Evolutionary conservation across 2,329 filamentous ascomycete genomes (phyloP), one percentile per base, ranked within the genome.

Genomic region (Claviceps capensis): DNA sequence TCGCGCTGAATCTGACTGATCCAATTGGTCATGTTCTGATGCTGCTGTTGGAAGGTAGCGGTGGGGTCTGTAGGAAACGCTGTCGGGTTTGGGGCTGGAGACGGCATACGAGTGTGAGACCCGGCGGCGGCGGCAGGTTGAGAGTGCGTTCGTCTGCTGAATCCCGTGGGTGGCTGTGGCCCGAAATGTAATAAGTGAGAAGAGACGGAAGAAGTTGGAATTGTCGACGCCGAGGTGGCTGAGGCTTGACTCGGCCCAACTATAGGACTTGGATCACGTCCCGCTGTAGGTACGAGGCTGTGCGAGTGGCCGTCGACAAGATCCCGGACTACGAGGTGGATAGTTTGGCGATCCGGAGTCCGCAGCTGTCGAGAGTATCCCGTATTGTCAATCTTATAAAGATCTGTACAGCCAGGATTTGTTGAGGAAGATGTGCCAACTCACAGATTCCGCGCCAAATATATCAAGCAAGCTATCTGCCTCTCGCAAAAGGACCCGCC

Each of bases 391-490:
- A 56, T 45, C n/a, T 16, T 6, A 22, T 4, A 16, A 34, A 14
- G 43, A 19, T 5, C 19, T 19, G n/a, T 38, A 6, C 23, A 23
- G 48, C 43, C 52, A 23, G 51, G 41, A 50, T 40, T 47, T 48
- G 13, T 23, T 13, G 37, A 30, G 13, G 19, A 37, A 46, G 52
- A 8, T 37, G 37, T 4, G 19, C 22, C 41, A 38, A 60, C 73
- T 57, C 68, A 81, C 77, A 50, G 69, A 65, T 54, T 79, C 74
- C 52, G 72, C 67, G 3, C 79, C 78, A 60, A 83, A 78, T 3
- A 83, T 65, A 40, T 79, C 73, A 23, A 72, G 60, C 65, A 84
- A 67, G 16, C 74, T 81, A 53, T 81, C 77, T 11, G 67, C 65
- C 40, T 82, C 78, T 48, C 72, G 72, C 34, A 69, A 62, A 47